Percentiles rank a stretch among this genome's conserved stretches.
Evolutionary conservation across 78 protist species (phyloP).

Genomic region (Dictyostelium citrinum): DNA sequence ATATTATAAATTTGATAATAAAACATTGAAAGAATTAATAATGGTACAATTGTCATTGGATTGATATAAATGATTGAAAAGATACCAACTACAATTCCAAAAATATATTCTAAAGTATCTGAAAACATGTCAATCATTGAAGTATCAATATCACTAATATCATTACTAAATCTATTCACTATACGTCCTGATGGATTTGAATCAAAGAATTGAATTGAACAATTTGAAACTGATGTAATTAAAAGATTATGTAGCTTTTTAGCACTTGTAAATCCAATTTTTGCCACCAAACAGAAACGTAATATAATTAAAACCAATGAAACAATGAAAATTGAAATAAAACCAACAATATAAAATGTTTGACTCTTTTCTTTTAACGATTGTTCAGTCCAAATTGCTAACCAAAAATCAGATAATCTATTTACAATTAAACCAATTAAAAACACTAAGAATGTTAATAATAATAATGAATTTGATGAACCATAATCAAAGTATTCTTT

Average conservation of each 20-base stretch:
- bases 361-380: background rate
- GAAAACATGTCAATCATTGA: background rate
- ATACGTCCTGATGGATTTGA: constrained; percentile 71
- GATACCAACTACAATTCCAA: constrained; percentile 1
- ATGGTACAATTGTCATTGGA: constrained; percentile 34
- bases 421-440: background rate
- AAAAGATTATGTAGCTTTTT: background rate
- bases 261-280: background rate
- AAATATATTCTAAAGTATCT: background rate
- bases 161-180: constrained; percentile 57
- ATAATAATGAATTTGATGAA: background rate
- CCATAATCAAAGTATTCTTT: constrained; percentile 3
- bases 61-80: background rate
- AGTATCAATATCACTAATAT: constrained; percentile 62
- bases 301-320: background rate
- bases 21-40: background rate
- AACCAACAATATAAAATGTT: constrained; percentile 2
- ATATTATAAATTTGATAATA: constrained; percentile 78
- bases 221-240: background rate
- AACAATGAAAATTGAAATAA: background rate
- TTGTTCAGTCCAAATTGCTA: constrained; percentile 11
- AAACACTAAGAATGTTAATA: background rate
- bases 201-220: constrained; percentile 61
- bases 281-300: background rate
- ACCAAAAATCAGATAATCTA: constrained; percentile 40